Evolutionary conservation across 2,329 filamentous ascomycete species (phyloP), one percentile per base, ranked within the genome.

Genomic region (Aureobasidium leucospermi): DNA sequence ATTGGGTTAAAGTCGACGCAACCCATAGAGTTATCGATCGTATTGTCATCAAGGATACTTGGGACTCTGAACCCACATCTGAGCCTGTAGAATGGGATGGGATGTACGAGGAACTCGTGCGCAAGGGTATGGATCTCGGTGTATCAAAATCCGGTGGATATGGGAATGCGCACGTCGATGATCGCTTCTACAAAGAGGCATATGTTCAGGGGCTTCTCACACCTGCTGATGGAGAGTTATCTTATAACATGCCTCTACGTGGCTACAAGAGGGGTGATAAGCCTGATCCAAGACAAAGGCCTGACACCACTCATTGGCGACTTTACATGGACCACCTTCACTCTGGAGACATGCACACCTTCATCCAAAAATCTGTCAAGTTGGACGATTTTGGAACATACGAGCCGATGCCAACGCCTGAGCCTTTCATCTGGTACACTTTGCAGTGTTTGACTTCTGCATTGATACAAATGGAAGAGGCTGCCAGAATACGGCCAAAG

Each of bases 21-120:
- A 58, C 47, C 19, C 16, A 47, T 31, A 58, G 29, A 19, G 39
- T 58, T n/a, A 46, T 58, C 11, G 53, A 58, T 13, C 53, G 53
- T 6, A 15, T 58, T 16, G 53, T 39, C 2, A 48, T 58, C 53
- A 58, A 47, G 41, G 53, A 58, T 11, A 19, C 29, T 4, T 55
- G 51, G 51, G 23, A 10, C 9, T 16, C 9, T 1, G 36, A 41
- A 2, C 1, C 13, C 13, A 6, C 13, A 4, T 6, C 13, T 3
- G 36, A 52, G 36, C 49, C 49, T 1, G 15, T 8, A 1, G 19
- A n/a, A 1, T 52, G 41, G 23, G n/a, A 32, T 8, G 49, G 49
- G 8, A 42, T 52, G 41, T 42, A 42, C 28, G 13, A 41, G 16
- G 49, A 41, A 8, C 8, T 52, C 5, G 36, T 52, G 8, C 23